Conservation (phyloP, 768 basidiomycete genomes). For the Rhizopogon rudus region DNA sequence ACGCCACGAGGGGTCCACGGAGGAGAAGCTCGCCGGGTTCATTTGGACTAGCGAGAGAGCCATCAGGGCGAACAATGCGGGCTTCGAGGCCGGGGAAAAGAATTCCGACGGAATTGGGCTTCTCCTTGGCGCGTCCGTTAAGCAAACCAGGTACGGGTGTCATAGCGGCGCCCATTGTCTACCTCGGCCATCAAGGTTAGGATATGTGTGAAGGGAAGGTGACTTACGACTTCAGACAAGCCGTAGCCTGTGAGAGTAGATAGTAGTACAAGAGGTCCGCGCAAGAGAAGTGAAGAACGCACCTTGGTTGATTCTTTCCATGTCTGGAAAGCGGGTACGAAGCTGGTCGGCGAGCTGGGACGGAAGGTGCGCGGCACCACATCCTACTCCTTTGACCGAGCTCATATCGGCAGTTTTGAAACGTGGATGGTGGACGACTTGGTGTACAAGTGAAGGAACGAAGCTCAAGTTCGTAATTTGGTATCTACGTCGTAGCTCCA, state of each 20-base stretch:
- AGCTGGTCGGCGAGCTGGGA: conserved; percentile 39
- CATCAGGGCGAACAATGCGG: conserved; percentile 47
- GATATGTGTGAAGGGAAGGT: not conserved
- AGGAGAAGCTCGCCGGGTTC: conserved; percentile 63
- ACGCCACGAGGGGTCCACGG: conserved; percentile 40
- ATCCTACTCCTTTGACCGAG: conserved; percentile 32
- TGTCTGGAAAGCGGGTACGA: conserved; percentile 22
- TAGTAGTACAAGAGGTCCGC: not conserved
- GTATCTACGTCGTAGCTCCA: conserved; percentile 33
- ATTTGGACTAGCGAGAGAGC: conserved; percentile 41
- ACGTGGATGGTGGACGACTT: conserved; percentile 44
- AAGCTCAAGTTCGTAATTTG: conserved; percentile 39
- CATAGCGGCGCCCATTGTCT: conserved; percentile 48
- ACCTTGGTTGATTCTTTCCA: conserved; percentile 38
- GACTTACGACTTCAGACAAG: conserved; percentile 52
- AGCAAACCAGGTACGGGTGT: conserved; percentile 38
- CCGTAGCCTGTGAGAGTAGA: conserved; percentile 44
- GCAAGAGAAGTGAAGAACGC: not conserved
- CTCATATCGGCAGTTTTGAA: conserved; percentile 43
- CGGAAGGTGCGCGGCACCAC: conserved; percentile 60
- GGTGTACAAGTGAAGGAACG: conserved; percentile 55
- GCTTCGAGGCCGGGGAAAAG: conserved; percentile 56
- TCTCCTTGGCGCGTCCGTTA: conserved; percentile 29
- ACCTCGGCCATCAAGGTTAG: not conserved
- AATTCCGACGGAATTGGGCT: conserved; percentile 42